phyloP scores from a whole-genome alignment of 768 basidiomycete genomes.

The Fibroporia radiculosa region DNA sequence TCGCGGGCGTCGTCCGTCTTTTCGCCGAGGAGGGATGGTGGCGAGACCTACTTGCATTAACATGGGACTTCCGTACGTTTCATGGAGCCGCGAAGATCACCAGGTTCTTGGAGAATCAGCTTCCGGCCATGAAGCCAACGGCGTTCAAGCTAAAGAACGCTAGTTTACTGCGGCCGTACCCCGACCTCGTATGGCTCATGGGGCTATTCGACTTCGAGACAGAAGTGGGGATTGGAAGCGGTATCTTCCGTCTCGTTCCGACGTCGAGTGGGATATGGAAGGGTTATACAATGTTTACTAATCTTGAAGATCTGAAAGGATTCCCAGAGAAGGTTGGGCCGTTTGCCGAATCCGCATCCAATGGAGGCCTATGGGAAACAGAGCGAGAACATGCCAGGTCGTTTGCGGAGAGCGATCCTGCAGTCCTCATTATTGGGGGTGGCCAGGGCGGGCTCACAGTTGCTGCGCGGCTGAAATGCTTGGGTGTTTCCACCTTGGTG shows the following conservation, averaged over 20 bases:
- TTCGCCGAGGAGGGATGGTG: slow-evolving; percentile 21
- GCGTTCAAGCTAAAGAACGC: slow-evolving; percentile 3
- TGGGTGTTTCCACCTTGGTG: slow-evolving; percentile 43
- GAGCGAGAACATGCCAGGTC: slow-evolving; percentile 23
- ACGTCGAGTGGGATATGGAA: slow-evolving; percentile 33
- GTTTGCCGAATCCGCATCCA: slow-evolving; percentile 20
- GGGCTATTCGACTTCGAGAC: slow-evolving; percentile 34
- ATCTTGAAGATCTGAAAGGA: slow-evolving; percentile 39
- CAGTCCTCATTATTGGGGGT: slow-evolving; percentile 50
- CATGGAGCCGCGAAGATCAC: slow-evolving; percentile 18
- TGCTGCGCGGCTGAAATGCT: slow-evolving; percentile 56
- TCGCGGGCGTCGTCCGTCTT: too few species aligned
- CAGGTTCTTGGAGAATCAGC: slow-evolving; percentile 16
- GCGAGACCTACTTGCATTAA: slow-evolving; percentile 24
- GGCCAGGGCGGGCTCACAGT: slow-evolving; percentile 62
- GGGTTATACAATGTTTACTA: slow-evolving; percentile 38
- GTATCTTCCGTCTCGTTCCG: slow-evolving; percentile 41
- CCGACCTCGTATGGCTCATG: slow-evolving; percentile 16
- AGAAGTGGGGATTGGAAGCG: slow-evolving; percentile 23
- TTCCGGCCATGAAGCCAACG: slow-evolving; percentile 3
- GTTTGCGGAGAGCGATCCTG: slow-evolving; percentile 37
- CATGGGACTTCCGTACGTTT: slow-evolving; percentile 30
- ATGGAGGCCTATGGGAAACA: slow-evolving; percentile 31
- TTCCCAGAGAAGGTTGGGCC: slow-evolving; percentile 31
- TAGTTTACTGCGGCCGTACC: slow-evolving; percentile 4